Base-by-base conservation (phyloP, 2,329 filamentous ascomycete species). In the Hawksworthiomyces lignivorus region DNA sequence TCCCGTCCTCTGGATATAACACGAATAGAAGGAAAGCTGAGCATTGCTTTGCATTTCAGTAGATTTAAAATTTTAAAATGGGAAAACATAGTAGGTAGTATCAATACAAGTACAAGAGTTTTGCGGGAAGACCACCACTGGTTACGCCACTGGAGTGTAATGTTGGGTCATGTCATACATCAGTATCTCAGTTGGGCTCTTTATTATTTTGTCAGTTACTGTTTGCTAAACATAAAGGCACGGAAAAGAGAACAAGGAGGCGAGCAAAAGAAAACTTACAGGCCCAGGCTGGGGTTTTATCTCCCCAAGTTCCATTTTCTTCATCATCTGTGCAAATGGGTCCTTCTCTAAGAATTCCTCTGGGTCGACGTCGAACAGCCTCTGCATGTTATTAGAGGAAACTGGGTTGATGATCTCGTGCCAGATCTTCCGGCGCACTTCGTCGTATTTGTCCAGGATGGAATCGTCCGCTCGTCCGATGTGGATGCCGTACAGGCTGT, bases 401-500 rank as follows among this genome's bases (percentile, higher is more conserved):
- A 46, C 32, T 4, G 50, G 50, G 34, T 54, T 45, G 39, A 54
- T 54, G 22, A 52, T 42, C 7, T 50, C 49, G 29, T 50, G 48
- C 46, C 46, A 70, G 36, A 62, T 68, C 33, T 59, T 51, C 14
- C 59, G 54, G 2, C 66, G 57, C 3, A 65, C 52, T 24, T 64
- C 58, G 22, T 56, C 57, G 46, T 69, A 69, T 32, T 57, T 62
- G 50, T 68, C 62, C 7, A 70, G 55, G 30, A 70, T 69, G 5
- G 41, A 49, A 5, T 63, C 59, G 45, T 64, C 60, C 3, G 61
- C 60, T 5, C 57, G 44, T 3, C 58, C 61, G 5, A 59, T 54
- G 43, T 66, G 56, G 15, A 68, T 64, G 1, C 64, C 65, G 8
- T 57, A 36, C 0, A 75, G 57, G 41, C 66, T 65, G 47, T 73